A percentile compares a stretch with the other conserved stretches of the same genome.
Evolutionary conservation across 192 early-diverging fungal species (phyloP).

Genomic region (Coemansia sp.): DNA sequence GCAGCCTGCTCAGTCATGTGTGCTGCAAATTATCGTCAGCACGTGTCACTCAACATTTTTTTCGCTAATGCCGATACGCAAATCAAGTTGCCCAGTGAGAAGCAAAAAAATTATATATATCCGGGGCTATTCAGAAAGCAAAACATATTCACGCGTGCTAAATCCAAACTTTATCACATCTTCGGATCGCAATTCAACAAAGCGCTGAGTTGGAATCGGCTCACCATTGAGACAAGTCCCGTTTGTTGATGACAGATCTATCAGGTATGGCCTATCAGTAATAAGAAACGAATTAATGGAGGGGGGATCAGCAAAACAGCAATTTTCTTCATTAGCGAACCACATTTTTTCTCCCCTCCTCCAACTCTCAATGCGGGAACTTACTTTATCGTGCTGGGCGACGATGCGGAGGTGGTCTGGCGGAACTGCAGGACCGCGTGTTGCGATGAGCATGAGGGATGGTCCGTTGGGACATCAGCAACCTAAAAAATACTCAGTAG

Average conservation of each 20-base stretch:
- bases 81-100: too few species aligned
- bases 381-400: constrained; percentile 17
- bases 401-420: constrained; percentile 40
- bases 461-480: constrained; percentile 91
- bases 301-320: too few species aligned
- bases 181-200: constrained; percentile 75
- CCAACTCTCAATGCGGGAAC: neutral
- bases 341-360: too few species aligned
- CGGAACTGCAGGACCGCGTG: constrained; percentile 92
- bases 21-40: too few species aligned
- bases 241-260: constrained; percentile 91
- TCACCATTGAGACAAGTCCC: constrained; percentile 86
- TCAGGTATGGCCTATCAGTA: constrained; percentile 76
- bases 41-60: too few species aligned
- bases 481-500: constrained; percentile 40
- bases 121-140: constrained; percentile 73
- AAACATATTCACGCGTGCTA: constrained; percentile 87
- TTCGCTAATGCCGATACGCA: too few species aligned
- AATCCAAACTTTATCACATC: constrained; percentile 91
- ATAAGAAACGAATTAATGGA: neutral
- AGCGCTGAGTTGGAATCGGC: constrained; percentile 69
- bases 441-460: constrained; percentile 92
- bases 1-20: too few species aligned
- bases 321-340: too few species aligned
- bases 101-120: too few species aligned